Evolutionary conservation across 2,329 filamentous ascomycete species (phyloP).

Genomic region (Epicoccum nigrum): DNA sequence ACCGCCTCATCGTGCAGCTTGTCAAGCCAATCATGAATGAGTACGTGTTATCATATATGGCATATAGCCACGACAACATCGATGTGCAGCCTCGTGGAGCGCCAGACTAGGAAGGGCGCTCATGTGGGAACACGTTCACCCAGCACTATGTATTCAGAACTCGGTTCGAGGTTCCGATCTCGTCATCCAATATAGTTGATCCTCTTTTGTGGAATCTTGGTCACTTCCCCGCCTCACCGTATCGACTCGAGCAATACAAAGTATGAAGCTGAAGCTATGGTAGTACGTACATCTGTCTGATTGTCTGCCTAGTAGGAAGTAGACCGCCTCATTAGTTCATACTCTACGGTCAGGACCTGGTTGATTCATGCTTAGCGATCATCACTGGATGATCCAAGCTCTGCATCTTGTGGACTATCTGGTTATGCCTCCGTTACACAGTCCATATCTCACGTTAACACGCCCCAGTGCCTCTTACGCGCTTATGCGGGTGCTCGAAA

Average conservation of each 20-base stretch:
- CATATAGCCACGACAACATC: conserved; percentile 30
- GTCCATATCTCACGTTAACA: background rate
- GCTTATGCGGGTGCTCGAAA: conserved; percentile 8
- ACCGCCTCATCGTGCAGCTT: conserved; percentile 21
- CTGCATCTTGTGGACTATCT: too few relatives aligned
- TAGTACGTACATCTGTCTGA: conserved; percentile 5
- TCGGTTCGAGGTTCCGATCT: conserved; percentile 1
- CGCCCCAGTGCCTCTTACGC: conserved; percentile 12
- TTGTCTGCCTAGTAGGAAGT: background rate
- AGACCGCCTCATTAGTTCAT: conserved; percentile 17
- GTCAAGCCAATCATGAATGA: conserved; percentile 33
- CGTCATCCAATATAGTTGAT: conserved; percentile 19
- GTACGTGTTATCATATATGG: conserved; percentile 37
- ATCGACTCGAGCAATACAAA: conserved; percentile 2
- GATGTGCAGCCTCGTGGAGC: conserved; percentile 11
- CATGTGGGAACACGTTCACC: conserved; percentile 17
- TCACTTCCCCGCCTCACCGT: conserved; percentile 9
- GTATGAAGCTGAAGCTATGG: background rate
- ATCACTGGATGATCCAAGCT: conserved; percentile 25
- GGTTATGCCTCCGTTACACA: too few relatives aligned
- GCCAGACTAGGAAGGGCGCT: background rate
- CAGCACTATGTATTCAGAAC: conserved; percentile 7
- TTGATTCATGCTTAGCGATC: conserved; percentile 17
- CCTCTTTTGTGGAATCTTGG: conserved; percentile 10
- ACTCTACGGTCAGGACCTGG: conserved; percentile 15